Percentiles rank a stretch among this genome's conserved stretches.
These are phyloP conservation scores for Pyrenochaeta sp. DNA, from an alignment of 2,329 filamentous ascomycete genomes.

Conservation along the genomic window DNA sequence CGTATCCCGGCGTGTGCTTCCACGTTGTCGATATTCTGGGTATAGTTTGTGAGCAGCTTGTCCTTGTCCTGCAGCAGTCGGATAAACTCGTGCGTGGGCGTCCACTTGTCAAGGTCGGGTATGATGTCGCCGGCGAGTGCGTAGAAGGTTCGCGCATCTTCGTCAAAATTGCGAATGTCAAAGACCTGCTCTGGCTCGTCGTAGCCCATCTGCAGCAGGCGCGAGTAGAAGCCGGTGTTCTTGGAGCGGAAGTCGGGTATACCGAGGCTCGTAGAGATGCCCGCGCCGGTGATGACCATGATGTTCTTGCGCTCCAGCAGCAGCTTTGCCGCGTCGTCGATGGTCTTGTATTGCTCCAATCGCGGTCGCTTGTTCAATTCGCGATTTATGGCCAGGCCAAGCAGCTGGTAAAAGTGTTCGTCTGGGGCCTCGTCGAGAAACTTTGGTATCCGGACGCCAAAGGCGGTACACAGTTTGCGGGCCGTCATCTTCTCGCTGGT, in stretches of 20 bases:
- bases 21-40: constrained; percentile 98
- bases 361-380: constrained; percentile 86
- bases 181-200: constrained; percentile 95
- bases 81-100: constrained; percentile 95
- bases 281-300: constrained; percentile 91
- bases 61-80: constrained; percentile 84
- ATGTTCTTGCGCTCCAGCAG: constrained; percentile 81
- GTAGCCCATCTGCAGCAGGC: constrained; percentile 78
- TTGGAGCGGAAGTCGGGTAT: constrained; percentile 98
- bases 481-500: constrained; percentile 72
- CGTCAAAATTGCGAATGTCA: constrained; percentile 84
- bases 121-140: constrained; percentile 89
- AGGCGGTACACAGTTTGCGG: constrained; percentile 86
- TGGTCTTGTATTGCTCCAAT: constrained; percentile 78
- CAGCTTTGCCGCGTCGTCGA: constrained; percentile 85
- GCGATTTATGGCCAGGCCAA: constrained; percentile 79
- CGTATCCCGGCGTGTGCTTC: constrained; percentile 86
- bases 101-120: constrained; percentile 79
- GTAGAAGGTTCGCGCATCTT: constrained; percentile 90
- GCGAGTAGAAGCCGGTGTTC: constrained; percentile 88
- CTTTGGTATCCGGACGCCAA: constrained; percentile 76
- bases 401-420: constrained; percentile 75
- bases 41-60: constrained; percentile 95
- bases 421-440: constrained; percentile 79
- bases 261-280: constrained; percentile 94